Percentiles rank a stretch among this genome's conserved stretches.
phyloP scores from a whole-genome alignment of 2,329 filamentous ascomycete genomes.

The Trichoderma arundinaceum region DNA sequence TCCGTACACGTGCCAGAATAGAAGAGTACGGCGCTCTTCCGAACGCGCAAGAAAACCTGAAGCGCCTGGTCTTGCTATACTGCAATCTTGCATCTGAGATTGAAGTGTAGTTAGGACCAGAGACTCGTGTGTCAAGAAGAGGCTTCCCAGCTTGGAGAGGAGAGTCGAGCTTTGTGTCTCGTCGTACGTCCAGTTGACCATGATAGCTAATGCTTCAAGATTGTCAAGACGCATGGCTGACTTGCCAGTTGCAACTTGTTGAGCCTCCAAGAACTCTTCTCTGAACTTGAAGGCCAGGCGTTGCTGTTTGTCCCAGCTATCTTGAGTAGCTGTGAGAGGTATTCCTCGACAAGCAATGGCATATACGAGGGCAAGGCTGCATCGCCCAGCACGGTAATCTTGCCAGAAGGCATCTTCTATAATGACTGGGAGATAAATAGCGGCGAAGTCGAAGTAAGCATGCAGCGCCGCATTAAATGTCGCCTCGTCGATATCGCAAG shows the following conservation, averaged over 20 bases:
- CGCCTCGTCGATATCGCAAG: neutral
- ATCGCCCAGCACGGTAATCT: slow-evolving; percentile 3
- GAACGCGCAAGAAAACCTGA: neutral
- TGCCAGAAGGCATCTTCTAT: slow-evolving; percentile 23
- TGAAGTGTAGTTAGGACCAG: slow-evolving; percentile 13
- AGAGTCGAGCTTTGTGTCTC: slow-evolving; percentile 2
- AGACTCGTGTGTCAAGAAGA: slow-evolving; percentile 17
- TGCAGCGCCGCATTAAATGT: slow-evolving; percentile 6
- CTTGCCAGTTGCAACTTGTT: neutral
- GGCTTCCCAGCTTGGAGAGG: slow-evolving; percentile 1
- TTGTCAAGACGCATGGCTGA: slow-evolving; percentile 7
- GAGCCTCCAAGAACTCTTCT: slow-evolving; percentile 15
- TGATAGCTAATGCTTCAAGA: slow-evolving; percentile 10
- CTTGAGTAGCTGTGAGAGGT: neutral
- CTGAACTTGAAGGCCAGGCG: slow-evolving; percentile 4
- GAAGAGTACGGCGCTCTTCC: slow-evolving; percentile 6
- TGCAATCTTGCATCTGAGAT: slow-evolving; percentile 1
- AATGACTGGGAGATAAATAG: slow-evolving; percentile 8
- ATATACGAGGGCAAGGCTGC: slow-evolving; percentile 14
- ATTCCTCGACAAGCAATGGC: slow-evolving; percentile 18
- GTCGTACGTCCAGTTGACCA: slow-evolving; percentile 14
- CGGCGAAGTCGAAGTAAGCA: slow-evolving; percentile 9
- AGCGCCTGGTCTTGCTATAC: neutral
- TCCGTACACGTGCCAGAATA: slow-evolving; percentile 21
- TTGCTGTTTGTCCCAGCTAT: slow-evolving; percentile 13